Percentiles rank a stretch among this genome's conserved stretches.
Conservation (phyloP, 2,329 filamentous ascomycete species). For the Grosmannia serpens region DNA sequence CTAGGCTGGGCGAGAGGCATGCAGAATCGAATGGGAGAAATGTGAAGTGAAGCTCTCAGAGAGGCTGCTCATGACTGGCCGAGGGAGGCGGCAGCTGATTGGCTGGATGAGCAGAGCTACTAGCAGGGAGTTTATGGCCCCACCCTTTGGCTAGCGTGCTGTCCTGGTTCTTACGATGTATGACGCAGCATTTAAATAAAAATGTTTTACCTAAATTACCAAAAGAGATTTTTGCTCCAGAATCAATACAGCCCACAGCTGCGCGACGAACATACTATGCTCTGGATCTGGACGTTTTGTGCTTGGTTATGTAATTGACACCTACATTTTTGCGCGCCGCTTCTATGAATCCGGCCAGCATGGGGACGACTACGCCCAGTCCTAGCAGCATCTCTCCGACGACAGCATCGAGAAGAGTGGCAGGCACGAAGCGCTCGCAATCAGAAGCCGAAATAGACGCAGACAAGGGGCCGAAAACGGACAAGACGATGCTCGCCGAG, state of each 20-base stretch:
- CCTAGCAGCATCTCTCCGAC: not conserved
- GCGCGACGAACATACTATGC: not conserved
- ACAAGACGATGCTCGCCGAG: constrained; percentile 3
- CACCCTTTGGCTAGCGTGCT: not conserved
- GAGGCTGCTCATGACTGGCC: no score
- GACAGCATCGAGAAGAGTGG: not conserved
- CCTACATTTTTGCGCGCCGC: not conserved
- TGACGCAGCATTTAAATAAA: not conserved
- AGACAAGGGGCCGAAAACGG: not conserved
- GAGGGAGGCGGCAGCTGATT: not conserved
- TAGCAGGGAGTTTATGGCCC: not conserved
- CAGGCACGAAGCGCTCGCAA: not conserved
- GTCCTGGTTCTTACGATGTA: not conserved
- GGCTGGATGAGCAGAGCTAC: not conserved
- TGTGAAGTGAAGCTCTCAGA: not conserved
- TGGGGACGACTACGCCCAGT: not conserved
- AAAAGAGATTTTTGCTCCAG: not conserved
- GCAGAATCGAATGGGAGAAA: not conserved
- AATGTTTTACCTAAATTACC: not conserved
- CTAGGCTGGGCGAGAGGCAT: not conserved
- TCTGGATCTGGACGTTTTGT: not conserved
- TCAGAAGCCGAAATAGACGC: not conserved
- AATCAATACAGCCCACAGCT: not conserved
- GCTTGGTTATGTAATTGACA: not conserved
- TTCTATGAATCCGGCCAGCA: not conserved